These are phyloP conservation scores for Wickerhamomyces subpelliculosus DNA, from an alignment of 805 yeast genomes.

Conservation along the genomic window DNA sequence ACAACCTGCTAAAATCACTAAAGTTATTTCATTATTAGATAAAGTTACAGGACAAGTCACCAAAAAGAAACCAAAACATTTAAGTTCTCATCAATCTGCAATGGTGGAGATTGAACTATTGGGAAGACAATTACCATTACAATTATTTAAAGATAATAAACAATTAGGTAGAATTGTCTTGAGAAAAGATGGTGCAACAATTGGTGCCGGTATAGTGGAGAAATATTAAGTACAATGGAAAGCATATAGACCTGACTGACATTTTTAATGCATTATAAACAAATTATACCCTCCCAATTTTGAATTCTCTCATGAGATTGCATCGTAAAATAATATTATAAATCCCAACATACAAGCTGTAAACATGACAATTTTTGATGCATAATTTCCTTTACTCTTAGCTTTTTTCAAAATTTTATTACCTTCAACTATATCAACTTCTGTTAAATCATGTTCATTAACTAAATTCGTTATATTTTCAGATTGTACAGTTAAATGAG, in stretches of 20 bases:
- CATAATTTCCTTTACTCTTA: slow-evolving; percentile 52
- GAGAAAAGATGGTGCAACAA: slow-evolving; percentile 99
- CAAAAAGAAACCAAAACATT: slow-evolving; percentile 86
- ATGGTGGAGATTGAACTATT: slow-evolving; percentile 83
- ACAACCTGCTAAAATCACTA: slow-evolving; percentile 83
- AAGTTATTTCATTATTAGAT: slow-evolving; percentile 78
- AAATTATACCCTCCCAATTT: background rate
- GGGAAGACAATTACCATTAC: slow-evolving; percentile 87
- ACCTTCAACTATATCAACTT: slow-evolving; percentile 60
- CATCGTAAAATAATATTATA: slow-evolving; percentile 49
- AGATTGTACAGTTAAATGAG: slow-evolving; percentile 67
- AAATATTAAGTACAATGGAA: background rate
- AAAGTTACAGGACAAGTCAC: slow-evolving; percentile 88
- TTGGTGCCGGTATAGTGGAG: slow-evolving; percentile 99
- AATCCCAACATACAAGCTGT: slow-evolving; percentile 50
- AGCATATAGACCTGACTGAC: too few relatives aligned
- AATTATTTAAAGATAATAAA: slow-evolving; percentile 90
- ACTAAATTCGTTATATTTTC: slow-evolving; percentile 57
- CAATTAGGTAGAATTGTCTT: slow-evolving; percentile 97
- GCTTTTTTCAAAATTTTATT: slow-evolving; percentile 67
- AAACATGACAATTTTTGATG: slow-evolving; percentile 50
- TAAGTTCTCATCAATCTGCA: slow-evolving; percentile 96
- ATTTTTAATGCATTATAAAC: background rate
- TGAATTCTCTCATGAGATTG: slow-evolving; percentile 26
- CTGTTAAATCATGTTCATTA: slow-evolving; percentile 62